Conservation (phyloP, 2,329 filamentous ascomycete species). For the Pseudomassariella vexata region DNA sequence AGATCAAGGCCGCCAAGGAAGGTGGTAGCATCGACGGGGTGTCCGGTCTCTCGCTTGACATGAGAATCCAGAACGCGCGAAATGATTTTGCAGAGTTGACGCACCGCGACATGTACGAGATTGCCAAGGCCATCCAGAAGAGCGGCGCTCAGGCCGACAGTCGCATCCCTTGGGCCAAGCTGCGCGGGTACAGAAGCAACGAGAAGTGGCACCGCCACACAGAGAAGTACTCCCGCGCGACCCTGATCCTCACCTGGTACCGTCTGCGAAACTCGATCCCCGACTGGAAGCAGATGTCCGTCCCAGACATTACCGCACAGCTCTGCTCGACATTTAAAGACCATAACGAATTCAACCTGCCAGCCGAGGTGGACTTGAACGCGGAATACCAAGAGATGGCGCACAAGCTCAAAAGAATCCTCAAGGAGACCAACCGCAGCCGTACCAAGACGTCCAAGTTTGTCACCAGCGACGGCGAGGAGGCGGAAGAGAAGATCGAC, state of each 20-base stretch:
- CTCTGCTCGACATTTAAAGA: constrained; percentile 15
- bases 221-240: constrained; percentile 15
- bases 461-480: constrained; percentile 16
- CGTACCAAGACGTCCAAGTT: constrained; percentile 12
- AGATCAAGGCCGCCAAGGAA: constrained; percentile 23
- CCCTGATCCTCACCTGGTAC: constrained; percentile 23
- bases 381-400: constrained; percentile 19
- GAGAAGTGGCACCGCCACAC: too few species aligned
- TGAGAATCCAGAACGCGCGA: constrained; percentile 22
- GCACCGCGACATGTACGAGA: constrained; percentile 16
- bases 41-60: constrained; percentile 9
- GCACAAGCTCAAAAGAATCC: constrained; percentile 16
- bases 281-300: constrained; percentile 14
- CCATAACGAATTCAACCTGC: constrained; percentile 14
- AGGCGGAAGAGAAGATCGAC: constrained; percentile 8
- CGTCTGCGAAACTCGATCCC: constrained; percentile 17
- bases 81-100: constrained; percentile 17
- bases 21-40: constrained; percentile 18
- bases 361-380: constrained; percentile 13
- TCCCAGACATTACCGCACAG: constrained; percentile 16
- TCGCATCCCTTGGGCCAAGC: constrained; percentile 24
- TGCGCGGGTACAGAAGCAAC: constrained; percentile 11
- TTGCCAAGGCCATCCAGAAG: constrained; percentile 19
- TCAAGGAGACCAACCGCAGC: constrained; percentile 6
- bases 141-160: constrained; percentile 15